A percentile compares a stretch with the other conserved stretches of the same genome.
These are phyloP conservation scores for Quillaja saponaria DNA, from an alignment of 306 rosid genomes.

Conservation along the genomic window DNA sequence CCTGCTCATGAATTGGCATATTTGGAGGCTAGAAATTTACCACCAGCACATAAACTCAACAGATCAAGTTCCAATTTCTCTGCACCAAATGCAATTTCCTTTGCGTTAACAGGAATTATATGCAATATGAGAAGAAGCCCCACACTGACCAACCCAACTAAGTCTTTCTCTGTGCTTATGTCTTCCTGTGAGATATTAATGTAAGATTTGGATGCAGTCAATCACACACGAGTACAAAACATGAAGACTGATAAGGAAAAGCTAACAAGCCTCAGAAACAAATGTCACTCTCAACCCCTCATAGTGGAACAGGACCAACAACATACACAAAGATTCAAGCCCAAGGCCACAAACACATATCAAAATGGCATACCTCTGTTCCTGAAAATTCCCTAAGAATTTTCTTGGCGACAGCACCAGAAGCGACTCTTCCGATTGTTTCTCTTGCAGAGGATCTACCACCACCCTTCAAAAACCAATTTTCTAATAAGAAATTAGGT, in stretches of 20 bases:
- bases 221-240: background rate
- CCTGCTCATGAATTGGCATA: too few species aligned
- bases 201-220: too few species aligned
- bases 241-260: background rate
- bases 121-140: too few species aligned
- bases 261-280: background rate
- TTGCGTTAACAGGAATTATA: too few species aligned
- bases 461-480: constrained; percentile 61
- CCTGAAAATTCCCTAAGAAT: constrained; percentile 70
- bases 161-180: too few species aligned
- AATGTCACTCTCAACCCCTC: background rate
- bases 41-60: too few species aligned
- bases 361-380: constrained; percentile 71
- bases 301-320: background rate
- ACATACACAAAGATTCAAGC: constrained; percentile 5
- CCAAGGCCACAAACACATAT: background rate
- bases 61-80: too few species aligned
- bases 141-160: too few species aligned
- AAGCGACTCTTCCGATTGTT: constrained; percentile 98
- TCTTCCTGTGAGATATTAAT: too few species aligned
- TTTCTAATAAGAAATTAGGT: background rate
- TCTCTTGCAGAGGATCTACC: constrained; percentile 99
- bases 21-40: too few species aligned
- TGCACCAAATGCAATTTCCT: too few species aligned
- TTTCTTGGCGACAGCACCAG: constrained; percentile 97